These are phyloP conservation scores for Penicillium samsonianum DNA, from an alignment of 495 filamentous ascomycete species.

Conservation along the genomic window DNA sequence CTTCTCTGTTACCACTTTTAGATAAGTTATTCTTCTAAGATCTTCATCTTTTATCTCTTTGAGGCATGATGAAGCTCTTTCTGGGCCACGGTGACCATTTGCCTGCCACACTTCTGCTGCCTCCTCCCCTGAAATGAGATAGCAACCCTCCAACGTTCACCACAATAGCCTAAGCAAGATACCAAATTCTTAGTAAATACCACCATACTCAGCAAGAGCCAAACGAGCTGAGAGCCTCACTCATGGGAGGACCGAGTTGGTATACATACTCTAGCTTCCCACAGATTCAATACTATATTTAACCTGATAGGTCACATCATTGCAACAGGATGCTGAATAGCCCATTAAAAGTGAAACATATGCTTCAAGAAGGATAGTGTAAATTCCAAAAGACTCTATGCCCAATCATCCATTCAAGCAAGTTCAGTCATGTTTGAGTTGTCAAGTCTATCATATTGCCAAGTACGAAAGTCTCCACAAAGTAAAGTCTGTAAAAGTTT, in stretches of 20 bases:
- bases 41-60: neutral
- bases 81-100: neutral
- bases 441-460: neutral
- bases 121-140: neutral
- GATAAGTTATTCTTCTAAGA: too few relatives aligned
- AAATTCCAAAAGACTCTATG: neutral
- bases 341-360: neutral
- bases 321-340: neutral
- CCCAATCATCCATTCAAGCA: neutral
- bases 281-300: neutral
- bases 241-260: too few relatives aligned
- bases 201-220: neutral
- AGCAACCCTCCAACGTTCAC: neutral
- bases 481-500: conserved; percentile 3
- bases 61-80: neutral
- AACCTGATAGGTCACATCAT: neutral
- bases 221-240: neutral
- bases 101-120: neutral
- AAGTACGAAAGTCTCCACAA: conserved; percentile 1
- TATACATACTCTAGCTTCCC: neutral
- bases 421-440: neutral
- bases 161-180: neutral
- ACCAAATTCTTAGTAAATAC: neutral
- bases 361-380: neutral
- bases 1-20: neutral